Conservation (phyloP, 495 filamentous ascomycete species). For the Trichocladium uniseriatum region DNA sequence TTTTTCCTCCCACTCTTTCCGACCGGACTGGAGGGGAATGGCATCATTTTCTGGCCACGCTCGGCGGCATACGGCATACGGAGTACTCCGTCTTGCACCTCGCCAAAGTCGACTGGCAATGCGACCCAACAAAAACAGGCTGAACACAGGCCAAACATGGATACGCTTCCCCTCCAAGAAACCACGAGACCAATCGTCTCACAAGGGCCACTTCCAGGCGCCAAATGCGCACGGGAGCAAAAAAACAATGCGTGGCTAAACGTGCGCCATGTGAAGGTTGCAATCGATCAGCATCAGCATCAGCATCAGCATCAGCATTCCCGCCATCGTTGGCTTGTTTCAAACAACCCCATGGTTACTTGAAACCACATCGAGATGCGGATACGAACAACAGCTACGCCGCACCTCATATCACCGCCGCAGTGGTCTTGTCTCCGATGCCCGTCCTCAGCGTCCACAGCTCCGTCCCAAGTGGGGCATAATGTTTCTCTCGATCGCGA, state of each 20-base stretch:
- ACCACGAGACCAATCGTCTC: neutral
- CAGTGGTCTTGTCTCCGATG: no score
- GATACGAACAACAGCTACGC: no score
- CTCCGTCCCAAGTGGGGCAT: no score
- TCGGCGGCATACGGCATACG: no score
- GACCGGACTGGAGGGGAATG: neutral
- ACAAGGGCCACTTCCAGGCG: neutral
- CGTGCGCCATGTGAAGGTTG: neutral
- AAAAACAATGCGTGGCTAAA: neutral
- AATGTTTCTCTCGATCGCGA: no score
- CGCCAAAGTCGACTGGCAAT: neutral
- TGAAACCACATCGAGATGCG: neutral
- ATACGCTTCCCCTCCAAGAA: neutral
- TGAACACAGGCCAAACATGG: no score
- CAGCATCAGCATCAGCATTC: no score
- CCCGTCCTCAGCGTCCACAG: no score
- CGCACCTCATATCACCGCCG: neutral
- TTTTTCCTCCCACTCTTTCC: neutral
- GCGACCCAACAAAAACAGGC: neutral
- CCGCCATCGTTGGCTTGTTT: neutral
- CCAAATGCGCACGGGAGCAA: neutral
- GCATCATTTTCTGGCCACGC: conserved; percentile 4
- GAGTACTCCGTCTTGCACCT: neutral
- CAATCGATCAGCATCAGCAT: conserved; percentile 7
- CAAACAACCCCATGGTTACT: neutral